Conservation (phyloP, 2,329 filamentous ascomycete genomes). For the Atkinsonella hypoxylon region DNA sequence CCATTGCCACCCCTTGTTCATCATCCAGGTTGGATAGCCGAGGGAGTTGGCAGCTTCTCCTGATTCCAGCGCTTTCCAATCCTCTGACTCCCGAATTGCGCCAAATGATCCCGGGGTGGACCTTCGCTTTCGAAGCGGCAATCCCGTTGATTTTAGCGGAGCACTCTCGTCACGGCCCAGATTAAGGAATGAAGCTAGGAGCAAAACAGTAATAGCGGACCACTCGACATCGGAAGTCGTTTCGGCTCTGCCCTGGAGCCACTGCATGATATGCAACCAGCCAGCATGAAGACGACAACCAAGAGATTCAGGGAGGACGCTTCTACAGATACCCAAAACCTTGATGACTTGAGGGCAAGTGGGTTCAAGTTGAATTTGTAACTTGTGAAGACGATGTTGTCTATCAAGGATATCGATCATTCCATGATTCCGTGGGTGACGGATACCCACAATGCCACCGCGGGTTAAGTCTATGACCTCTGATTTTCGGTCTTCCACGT, state of each 20-base stretch:
- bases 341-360: conserved; percentile 48
- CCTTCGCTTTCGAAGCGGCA: conserved; percentile 20
- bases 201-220: conserved; percentile 52
- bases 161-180: conserved; percentile 32
- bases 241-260: conserved; percentile 43
- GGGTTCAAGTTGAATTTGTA: conserved; percentile 57
- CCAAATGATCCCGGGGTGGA: conserved; percentile 24
- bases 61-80: conserved; percentile 37
- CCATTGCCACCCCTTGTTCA: conserved; percentile 59
- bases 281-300: conserved; percentile 51
- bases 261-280: conserved; percentile 65
- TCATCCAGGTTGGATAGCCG: conserved; percentile 44
- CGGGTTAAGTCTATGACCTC: conserved; percentile 34
- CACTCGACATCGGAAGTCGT: conserved; percentile 48
- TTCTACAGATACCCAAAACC: conserved; percentile 49
- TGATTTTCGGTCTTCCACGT: conserved; percentile 33
- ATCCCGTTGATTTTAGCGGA: conserved; percentile 13
- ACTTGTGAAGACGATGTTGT: conserved; percentile 49
- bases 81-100: conserved; percentile 23
- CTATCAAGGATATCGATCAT: conserved; percentile 55
- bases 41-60: conserved; percentile 36
- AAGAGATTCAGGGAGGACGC: conserved; percentile 47
- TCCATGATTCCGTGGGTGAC: conserved; percentile 46
- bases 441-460: conserved; percentile 39
- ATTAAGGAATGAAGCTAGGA: conserved; percentile 52